Conservation (phyloP, 2,329 filamentous ascomycete species). For the Elsinoe batatas region DNA sequence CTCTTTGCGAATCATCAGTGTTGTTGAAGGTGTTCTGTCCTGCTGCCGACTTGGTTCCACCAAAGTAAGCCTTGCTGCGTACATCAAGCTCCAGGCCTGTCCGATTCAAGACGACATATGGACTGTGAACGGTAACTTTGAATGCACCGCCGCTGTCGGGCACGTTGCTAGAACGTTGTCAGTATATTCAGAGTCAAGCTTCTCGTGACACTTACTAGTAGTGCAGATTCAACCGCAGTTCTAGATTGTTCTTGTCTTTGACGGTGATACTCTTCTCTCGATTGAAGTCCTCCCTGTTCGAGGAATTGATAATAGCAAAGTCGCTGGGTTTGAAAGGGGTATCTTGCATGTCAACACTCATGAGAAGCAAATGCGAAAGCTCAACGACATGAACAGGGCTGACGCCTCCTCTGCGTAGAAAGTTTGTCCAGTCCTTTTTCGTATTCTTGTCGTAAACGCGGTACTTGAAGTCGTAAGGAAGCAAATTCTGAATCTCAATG, state of each 20-base stretch:
- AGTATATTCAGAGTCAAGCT: constrained; percentile 12
- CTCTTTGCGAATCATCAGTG: constrained; percentile 54
- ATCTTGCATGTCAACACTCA: constrained; percentile 95
- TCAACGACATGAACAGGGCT: constrained; percentile 97
- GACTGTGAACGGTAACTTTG: constrained; percentile 88
- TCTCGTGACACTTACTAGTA: constrained; percentile 53
- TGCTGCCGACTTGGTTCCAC: constrained; percentile 71
- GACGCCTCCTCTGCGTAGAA: constrained; percentile 88
- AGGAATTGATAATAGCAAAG: constrained; percentile 93
- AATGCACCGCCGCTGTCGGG: constrained; percentile 92
- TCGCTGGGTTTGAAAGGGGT: constrained; percentile 91
- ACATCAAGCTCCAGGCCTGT: constrained; percentile 84
- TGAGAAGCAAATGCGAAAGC: constrained; percentile 79
- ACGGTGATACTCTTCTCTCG: constrained; percentile 70
- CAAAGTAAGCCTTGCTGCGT: constrained; percentile 79
- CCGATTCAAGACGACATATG: constrained; percentile 91
- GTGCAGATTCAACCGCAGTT: constrained; percentile 74
- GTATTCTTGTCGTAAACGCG: constrained; percentile 98
- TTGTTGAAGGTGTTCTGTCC: constrained; percentile 60
- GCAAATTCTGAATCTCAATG: constrained; percentile 83
- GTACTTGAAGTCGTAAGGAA: constrained; percentile 98
- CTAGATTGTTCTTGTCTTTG: constrained; percentile 73
- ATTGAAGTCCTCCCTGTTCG: constrained; percentile 75
- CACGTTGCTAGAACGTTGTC: constrained; percentile 43
- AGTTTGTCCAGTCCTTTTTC: constrained; percentile 98